Conservation (phyloP, 495 filamentous ascomycete genomes). For the Penicillium parvum region DNA sequence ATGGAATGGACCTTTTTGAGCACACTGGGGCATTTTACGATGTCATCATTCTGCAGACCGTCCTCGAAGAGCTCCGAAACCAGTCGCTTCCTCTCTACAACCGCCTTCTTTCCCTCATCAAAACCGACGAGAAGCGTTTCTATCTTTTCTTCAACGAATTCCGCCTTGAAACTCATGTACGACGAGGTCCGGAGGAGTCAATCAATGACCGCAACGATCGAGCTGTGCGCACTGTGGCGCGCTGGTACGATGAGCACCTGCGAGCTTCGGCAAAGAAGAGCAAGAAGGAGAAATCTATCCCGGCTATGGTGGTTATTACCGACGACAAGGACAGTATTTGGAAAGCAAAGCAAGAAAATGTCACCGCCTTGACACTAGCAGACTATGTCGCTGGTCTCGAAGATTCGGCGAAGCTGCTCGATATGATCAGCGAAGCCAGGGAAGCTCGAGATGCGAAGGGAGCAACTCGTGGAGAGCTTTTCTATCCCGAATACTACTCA, state of each 20-base stretch:
- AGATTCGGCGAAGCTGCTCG: slow-evolving; percentile 78
- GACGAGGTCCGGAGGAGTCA: slow-evolving; percentile 68
- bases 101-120: slow-evolving; percentile 80
- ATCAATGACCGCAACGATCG: slow-evolving; percentile 97
- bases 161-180: slow-evolving; percentile 81
- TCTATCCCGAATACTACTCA: slow-evolving; percentile 81
- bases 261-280: slow-evolving; percentile 49
- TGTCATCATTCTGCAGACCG: slow-evolving; percentile 90
- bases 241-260: slow-evolving; percentile 86
- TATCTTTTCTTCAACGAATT: slow-evolving; percentile 99
- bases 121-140: slow-evolving; percentile 92
- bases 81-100: slow-evolving; percentile 93
- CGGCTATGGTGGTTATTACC: slow-evolving; percentile 85
- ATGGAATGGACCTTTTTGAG: slow-evolving; percentile 95
- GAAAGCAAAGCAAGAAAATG: slow-evolving; percentile 72
- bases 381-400: slow-evolving; percentile 82
- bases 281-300: slow-evolving; percentile 56
- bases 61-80: slow-evolving; percentile 92
- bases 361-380: slow-evolving; percentile 60
- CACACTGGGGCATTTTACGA: slow-evolving; percentile 88
- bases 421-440: slow-evolving; percentile 82
- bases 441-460: slow-evolving; percentile 62
- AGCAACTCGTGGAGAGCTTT: slow-evolving; percentile 53
- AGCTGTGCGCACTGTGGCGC: slow-evolving; percentile 78
- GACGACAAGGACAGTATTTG: slow-evolving; percentile 84